Percentiles rank a stretch among this genome's conserved stretches.
phyloP scores from a whole-genome alignment of 2,329 filamentous ascomycete genomes.

The Beauveria pseudobassiana region DNA sequence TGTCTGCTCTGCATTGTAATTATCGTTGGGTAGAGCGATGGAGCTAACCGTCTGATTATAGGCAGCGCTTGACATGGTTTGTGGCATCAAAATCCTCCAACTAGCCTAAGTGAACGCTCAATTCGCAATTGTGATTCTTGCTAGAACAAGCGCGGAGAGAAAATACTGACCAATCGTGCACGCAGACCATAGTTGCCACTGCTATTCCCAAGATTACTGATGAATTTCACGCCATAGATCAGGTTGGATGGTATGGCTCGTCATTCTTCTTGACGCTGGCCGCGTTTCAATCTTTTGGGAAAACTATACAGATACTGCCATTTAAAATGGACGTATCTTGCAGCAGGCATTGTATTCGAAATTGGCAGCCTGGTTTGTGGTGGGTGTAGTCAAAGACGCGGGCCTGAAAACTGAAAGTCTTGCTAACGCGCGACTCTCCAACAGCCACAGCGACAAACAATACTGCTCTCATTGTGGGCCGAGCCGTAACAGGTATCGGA shows the following conservation, averaged over 20 bases:
- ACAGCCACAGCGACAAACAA: slow-evolving; percentile 30
- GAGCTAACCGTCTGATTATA: not conserved
- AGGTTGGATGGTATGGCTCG: slow-evolving; percentile 43
- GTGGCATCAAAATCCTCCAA: not conserved
- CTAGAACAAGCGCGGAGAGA: not conserved
- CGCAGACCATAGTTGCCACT: slow-evolving; percentile 34
- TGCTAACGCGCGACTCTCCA: not conserved
- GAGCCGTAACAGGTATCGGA: slow-evolving; percentile 35
- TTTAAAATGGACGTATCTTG: slow-evolving; percentile 30
- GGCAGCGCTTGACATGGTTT: not conserved
- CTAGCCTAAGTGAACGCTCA: not conserved
- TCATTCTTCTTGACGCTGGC: slow-evolving; percentile 29
- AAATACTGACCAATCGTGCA: not conserved
- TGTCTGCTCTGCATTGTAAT: not conserved
- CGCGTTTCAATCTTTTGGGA: slow-evolving; percentile 17
- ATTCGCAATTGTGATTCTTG: not conserved
- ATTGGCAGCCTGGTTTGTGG: slow-evolving; percentile 34
- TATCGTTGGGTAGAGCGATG: not conserved
- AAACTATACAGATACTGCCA: slow-evolving; percentile 31
- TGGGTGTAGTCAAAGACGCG: not conserved
- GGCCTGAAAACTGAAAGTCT: too few relatives aligned
- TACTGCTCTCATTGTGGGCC: slow-evolving; percentile 35
- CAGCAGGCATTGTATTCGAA: slow-evolving; percentile 32
- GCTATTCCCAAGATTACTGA: slow-evolving; percentile 36
- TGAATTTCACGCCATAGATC: slow-evolving; percentile 28